A percentile compares a stretch with the other conserved stretches of the same genome.
Evolutionary conservation across 257 asterid species (phyloP).

Genomic region (Penstemon newberryi): DNA sequence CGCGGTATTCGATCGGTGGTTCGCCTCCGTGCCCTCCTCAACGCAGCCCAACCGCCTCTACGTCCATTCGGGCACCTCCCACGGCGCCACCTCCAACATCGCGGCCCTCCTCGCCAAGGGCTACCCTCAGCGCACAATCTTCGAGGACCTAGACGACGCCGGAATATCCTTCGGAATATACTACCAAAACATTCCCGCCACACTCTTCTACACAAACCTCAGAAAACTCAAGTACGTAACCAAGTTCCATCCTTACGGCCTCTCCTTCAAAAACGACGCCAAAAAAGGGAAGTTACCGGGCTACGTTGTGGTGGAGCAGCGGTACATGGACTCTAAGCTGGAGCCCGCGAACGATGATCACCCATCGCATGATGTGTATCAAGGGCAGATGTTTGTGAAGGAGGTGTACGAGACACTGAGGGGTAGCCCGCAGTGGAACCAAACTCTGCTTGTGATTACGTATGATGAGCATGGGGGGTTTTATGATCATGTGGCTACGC

Average conservation of each 20-base stretch:
- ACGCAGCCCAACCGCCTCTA: slow-evolving; percentile 90
- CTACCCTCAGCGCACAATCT: slow-evolving; percentile 81
- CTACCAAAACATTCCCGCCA: slow-evolving; percentile 79
- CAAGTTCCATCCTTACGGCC: slow-evolving; percentile 57
- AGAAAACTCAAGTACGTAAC: slow-evolving; percentile 61
- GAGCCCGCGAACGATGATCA: slow-evolving; percentile 90
- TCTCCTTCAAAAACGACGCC: slow-evolving; percentile 63
- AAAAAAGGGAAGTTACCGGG: slow-evolving; percentile 59
- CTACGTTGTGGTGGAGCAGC: slow-evolving; percentile 88
- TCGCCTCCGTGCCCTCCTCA: slow-evolving; percentile 86
- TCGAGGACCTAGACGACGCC: slow-evolving; percentile 62
- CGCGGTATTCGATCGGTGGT: slow-evolving; percentile 90
- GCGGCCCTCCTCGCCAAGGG: slow-evolving; percentile 56
- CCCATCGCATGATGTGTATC: slow-evolving; percentile 84
- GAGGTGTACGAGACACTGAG: slow-evolving; percentile 56
- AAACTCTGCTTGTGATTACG: slow-evolving; percentile 41
- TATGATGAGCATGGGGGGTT: slow-evolving; percentile 67
- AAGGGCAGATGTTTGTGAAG: slow-evolving; percentile 74
- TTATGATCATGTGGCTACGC: slow-evolving; percentile 49
- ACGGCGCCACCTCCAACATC: slow-evolving; percentile 81
- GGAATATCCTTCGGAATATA: slow-evolving; percentile 68
- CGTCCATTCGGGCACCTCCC: slow-evolving; percentile 91
- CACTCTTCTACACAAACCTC: slow-evolving; percentile 62
- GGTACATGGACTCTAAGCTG: slow-evolving; percentile 61
- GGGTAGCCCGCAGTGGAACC: slow-evolving; percentile 57